Evolutionary conservation across 2,329 filamentous ascomycete species (phyloP).

Genomic region (Hymenoscyphus fructigenus): DNA sequence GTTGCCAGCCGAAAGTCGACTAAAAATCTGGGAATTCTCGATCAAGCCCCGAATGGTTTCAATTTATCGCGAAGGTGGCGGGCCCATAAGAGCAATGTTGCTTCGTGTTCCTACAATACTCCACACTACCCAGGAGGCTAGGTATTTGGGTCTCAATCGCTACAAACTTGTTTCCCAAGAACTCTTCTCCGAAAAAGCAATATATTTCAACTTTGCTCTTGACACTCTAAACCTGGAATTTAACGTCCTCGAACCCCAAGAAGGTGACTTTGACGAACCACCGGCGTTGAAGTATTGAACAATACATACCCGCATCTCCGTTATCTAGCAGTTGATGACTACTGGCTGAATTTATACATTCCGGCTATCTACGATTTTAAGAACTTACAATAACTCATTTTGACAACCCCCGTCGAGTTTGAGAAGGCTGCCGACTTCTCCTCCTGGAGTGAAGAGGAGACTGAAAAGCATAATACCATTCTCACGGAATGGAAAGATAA

Average conservation of each 20-base stretch:
- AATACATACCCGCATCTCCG: not conserved
- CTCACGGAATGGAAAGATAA: not conserved
- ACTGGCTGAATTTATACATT: not conserved
- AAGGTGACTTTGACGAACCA: not conserved
- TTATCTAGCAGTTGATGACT: not conserved
- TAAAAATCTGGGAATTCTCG: not conserved
- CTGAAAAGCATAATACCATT: not conserved
- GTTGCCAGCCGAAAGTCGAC: not conserved
- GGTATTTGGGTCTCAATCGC: not conserved
- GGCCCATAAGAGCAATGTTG: not conserved
- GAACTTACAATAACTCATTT: not conserved
- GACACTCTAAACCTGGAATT: not conserved
- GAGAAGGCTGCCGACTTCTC: not conserved
- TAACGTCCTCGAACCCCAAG: not conserved
- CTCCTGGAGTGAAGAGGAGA: not conserved
- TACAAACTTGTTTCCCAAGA: not conserved
- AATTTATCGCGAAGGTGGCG: not conserved
- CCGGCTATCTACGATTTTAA: not conserved
- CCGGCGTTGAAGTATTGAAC: not conserved
- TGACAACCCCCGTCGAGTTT: not conserved
- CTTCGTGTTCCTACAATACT: not conserved
- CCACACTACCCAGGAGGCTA: not conserved
- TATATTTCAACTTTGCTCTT: not conserved
- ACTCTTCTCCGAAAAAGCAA: not conserved
- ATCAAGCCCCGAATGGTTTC: not conserved